These are phyloP conservation scores for Zymoseptoria passerinii DNA, from an alignment of 2,329 filamentous ascomycete genomes.

Conservation along the genomic window DNA sequence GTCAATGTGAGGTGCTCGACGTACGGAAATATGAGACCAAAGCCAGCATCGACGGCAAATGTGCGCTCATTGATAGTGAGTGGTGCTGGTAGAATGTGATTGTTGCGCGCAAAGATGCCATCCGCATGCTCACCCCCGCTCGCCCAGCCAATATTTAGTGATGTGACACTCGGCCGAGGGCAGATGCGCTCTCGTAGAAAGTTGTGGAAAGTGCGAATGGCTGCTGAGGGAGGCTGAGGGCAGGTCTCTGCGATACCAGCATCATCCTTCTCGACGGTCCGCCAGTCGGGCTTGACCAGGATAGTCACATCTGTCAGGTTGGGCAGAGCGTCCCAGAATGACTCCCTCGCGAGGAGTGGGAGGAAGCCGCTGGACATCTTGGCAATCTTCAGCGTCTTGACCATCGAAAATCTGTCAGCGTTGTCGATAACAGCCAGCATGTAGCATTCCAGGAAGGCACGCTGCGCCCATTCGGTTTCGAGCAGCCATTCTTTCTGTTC, in stretches of 20 bases:
- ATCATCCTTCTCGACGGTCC: constrained; percentile 47
- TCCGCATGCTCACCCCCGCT: constrained; percentile 59
- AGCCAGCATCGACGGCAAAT: constrained; percentile 6
- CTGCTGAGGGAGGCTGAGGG: constrained; percentile 43
- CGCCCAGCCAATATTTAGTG: constrained; percentile 57
- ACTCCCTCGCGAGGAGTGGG: constrained; percentile 45
- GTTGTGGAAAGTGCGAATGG: constrained; percentile 44
- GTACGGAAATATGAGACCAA: constrained; percentile 41
- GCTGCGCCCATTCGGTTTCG: constrained; percentile 61
- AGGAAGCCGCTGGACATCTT: constrained; percentile 57
- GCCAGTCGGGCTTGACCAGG: constrained; percentile 59
- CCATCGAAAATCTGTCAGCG: constrained; percentile 41
- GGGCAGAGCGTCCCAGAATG: constrained; percentile 56
- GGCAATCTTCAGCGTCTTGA: constrained; percentile 55
- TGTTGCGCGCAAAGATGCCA: constrained; percentile 54
- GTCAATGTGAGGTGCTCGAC: constrained; percentile 53
- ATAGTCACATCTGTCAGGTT: constrained; percentile 49
- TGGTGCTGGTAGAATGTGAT: constrained; percentile 55
- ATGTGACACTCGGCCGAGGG: constrained; percentile 48
- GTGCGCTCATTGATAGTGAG: constrained; percentile 31
- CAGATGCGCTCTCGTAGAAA: constrained; percentile 31
- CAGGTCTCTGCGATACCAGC: constrained; percentile 44
- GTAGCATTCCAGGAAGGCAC: constrained; percentile 60
- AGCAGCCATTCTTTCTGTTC: constrained; percentile 62
- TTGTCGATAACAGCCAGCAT: constrained; percentile 58